These are phyloP conservation scores for Aspergillus spinulosporus DNA, from an alignment of 2,329 filamentous ascomycete genomes.

Conservation along the genomic window DNA sequence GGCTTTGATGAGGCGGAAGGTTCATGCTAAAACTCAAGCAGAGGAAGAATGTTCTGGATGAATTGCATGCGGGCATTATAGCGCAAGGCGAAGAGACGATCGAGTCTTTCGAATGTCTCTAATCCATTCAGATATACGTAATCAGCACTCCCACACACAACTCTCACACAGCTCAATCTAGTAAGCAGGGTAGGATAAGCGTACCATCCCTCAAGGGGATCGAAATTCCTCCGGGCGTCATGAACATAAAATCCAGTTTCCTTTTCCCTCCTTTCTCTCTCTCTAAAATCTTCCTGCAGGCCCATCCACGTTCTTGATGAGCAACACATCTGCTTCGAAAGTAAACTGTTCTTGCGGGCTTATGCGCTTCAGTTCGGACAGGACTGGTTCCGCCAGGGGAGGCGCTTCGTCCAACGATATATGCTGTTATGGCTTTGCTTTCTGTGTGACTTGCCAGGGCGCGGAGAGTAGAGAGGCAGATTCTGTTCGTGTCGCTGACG, in stretches of 20 bases:
- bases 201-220: conserved; percentile 12
- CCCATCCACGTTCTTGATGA: conserved; percentile 54
- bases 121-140: no score
- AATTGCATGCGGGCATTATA: conserved; percentile 37
- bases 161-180: no score
- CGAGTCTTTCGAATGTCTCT: conserved; percentile 32
- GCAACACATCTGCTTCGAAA: conserved; percentile 52
- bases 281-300: conserved; percentile 48
- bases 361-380: conserved; percentile 43
- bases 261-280: conserved; percentile 18
- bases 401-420: conserved; percentile 52
- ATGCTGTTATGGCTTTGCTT: conserved; percentile 45
- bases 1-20: no score
- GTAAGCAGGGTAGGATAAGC: no score
- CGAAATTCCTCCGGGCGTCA: conserved; percentile 25
- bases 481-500: conserved; percentile 57
- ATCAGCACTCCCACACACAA: no score
- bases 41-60: conserved; percentile 32
- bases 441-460: conserved; percentile 45
- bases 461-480: conserved; percentile 53
- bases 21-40: not conserved
- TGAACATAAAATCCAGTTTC: conserved; percentile 30
- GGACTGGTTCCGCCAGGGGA: conserved; percentile 39
- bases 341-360: conserved; percentile 49
- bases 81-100: conserved; percentile 26